Conservation (phyloP, 148 eudicot species). For the Gaultheria prostrata region DNA sequence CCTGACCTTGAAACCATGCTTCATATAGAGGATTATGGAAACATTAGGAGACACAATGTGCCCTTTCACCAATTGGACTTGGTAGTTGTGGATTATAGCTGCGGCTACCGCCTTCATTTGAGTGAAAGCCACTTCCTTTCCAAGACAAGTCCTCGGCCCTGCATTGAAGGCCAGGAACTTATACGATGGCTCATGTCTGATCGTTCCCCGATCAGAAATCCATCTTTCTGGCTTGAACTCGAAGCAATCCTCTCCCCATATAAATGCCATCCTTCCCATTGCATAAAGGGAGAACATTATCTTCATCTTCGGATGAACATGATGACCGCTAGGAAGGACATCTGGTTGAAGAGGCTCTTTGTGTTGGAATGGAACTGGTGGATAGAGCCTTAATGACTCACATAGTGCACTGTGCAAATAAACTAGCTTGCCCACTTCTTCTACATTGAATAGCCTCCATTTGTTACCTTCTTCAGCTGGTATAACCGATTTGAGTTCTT, state of each 20-base stretch:
- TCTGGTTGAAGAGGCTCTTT: conserved; percentile 36
- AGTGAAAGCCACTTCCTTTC: conserved; percentile 40
- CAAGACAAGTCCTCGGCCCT: conserved; percentile 46
- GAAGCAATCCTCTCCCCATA: conserved; percentile 32
- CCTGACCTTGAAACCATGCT: conserved; percentile 50
- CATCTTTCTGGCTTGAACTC: conserved; percentile 37
- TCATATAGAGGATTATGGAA: conserved; percentile 55
- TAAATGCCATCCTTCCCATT: conserved; percentile 36
- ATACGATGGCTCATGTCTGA: conserved; percentile 40
- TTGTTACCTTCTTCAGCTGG: background rate
- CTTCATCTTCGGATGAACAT: conserved; percentile 33
- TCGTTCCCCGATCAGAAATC: conserved; percentile 34
- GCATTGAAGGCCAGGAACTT: conserved; percentile 43
- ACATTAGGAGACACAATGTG: conserved; percentile 38
- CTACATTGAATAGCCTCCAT: conserved; percentile 12
- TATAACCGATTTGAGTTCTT: conserved; percentile 23
- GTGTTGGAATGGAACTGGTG: conserved; percentile 45
- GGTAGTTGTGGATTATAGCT: conserved; percentile 42
- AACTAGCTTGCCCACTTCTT: conserved; percentile 27
- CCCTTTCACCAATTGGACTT: conserved; percentile 32
- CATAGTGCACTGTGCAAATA: conserved; percentile 37
- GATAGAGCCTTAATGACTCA: conserved; percentile 39
- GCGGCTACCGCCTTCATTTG: conserved; percentile 49
- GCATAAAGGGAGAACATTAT: conserved; percentile 36
- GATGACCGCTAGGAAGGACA: conserved; percentile 40